Conservation (phyloP, 2,329 filamentous ascomycete species). For the Fusarium mangiferae region DNA sequence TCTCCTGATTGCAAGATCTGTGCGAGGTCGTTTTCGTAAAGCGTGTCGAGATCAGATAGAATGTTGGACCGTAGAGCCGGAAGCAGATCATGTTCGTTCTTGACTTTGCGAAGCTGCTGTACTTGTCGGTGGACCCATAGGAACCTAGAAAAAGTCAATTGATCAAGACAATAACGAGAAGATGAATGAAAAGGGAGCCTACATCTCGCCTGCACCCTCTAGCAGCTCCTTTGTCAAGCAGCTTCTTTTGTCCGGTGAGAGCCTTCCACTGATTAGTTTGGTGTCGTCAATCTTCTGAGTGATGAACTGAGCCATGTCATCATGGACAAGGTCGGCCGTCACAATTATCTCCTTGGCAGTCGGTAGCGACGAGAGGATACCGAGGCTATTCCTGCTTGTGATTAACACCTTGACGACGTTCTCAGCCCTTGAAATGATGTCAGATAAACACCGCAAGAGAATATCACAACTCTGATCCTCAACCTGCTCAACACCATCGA, state of each 20-base stretch:
- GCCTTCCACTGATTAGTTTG: neutral
- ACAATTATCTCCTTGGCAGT: neutral
- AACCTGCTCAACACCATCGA: conserved; percentile 1
- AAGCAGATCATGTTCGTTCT: neutral
- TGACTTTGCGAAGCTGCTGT: neutral
- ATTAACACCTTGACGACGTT: conserved; percentile 4
- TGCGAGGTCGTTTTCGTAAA: neutral
- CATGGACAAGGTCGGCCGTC: neutral
- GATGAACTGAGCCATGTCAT: neutral
- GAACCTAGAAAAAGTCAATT: neutral
- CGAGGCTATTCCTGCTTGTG: neutral
- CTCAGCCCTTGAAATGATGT: neutral
- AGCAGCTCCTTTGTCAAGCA: neutral
- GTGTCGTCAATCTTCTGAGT: neutral
- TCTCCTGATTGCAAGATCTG: neutral
- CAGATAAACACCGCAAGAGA: neutral
- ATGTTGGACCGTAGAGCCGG: neutral
- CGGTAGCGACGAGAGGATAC: neutral
- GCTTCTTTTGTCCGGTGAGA: neutral
- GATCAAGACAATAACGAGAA: too few relatives aligned
- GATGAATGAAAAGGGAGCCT: rapidly evolving
- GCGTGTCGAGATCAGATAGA: neutral
- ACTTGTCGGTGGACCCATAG: neutral
- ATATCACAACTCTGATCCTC: neutral
- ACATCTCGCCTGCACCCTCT: neutral